Percentiles rank a stretch among this genome's conserved stretches.
phyloP scores from a whole-genome alignment of 176 grass and related monocot genomes.

The Musa troglodytarum region DNA sequence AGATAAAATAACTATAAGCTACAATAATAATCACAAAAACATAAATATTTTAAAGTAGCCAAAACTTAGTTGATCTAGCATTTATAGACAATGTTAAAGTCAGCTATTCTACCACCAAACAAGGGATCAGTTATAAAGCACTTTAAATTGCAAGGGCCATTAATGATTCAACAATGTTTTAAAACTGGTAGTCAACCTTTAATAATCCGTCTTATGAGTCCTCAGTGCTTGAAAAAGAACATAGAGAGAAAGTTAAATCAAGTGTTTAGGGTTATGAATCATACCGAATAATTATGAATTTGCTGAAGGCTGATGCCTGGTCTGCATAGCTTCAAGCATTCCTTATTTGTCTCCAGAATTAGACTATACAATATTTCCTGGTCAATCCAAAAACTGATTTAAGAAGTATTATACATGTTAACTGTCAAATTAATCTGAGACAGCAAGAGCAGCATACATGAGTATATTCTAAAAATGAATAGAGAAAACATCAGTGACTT shows the following conservation, averaged over 20 bases:
- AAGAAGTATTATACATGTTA: background rate
- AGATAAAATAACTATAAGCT: too few relatives aligned
- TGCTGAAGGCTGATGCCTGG: constrained; percentile 61
- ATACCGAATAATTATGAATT: constrained; percentile 78
- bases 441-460: background rate
- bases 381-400: constrained; percentile 1
- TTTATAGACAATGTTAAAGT: too few relatives aligned
- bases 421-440: background rate
- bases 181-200: background rate
- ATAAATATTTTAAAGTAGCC: too few relatives aligned
- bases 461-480: too few relatives aligned
- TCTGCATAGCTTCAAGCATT: constrained; percentile 91
- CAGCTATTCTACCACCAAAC: too few relatives aligned
- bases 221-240: background rate
- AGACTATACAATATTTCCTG: constrained; percentile 90
- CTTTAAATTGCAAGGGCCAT: too few relatives aligned
- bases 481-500: too few relatives aligned
- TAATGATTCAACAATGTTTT: background rate
- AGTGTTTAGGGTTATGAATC: background rate
- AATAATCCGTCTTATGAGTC: background rate
- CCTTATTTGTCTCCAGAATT: constrained; percentile 91
- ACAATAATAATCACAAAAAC: too few relatives aligned
- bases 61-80: too few relatives aligned
- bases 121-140: too few relatives aligned
- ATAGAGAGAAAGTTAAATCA: background rate